phyloP scores from a whole-genome alignment of 2,329 filamentous ascomycete species.

The Anthostomella pinea region DNA sequence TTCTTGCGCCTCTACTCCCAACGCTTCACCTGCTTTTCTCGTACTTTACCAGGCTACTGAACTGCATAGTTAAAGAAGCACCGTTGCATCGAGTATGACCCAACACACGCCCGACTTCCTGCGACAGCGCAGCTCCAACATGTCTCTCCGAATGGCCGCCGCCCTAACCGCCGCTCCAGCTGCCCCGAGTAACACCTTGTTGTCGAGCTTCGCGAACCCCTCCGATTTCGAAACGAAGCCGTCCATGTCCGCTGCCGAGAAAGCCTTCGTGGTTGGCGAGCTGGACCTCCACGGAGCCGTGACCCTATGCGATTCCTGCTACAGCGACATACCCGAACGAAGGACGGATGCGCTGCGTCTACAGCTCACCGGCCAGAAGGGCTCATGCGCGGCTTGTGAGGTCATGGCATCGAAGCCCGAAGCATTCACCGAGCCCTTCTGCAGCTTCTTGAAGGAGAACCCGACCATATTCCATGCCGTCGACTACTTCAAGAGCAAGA shows the following conservation, averaged over 20 bases:
- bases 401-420: conserved; percentile 44
- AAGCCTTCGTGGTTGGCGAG: conserved; percentile 27
- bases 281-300: conserved; percentile 12
- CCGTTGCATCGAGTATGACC: conserved; percentile 44
- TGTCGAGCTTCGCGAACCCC: conserved; percentile 30
- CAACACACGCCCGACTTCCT: conserved; percentile 44
- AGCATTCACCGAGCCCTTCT: conserved; percentile 78
- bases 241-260: conserved; percentile 23
- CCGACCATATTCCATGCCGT: conserved; percentile 94
- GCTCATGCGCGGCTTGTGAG: conserved; percentile 21
- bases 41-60: too few species aligned
- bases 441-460: conserved; percentile 82
- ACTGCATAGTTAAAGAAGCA: too few species aligned
- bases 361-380: conserved; percentile 14
- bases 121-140: conserved; percentile 41
- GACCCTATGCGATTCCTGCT: conserved; percentile 26
- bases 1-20: too few species aligned
- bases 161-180: too few species aligned
- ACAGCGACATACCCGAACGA: conserved; percentile 23
- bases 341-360: conserved; percentile 28
- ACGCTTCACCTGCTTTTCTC: too few species aligned
- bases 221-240: conserved; percentile 22
- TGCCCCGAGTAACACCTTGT: conserved; percentile 19
- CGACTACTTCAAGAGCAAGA: conserved; percentile 69
- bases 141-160: conserved; percentile 44